Percentiles rank a stretch among this genome's conserved stretches.
These are phyloP conservation scores for Sordariomycetes sp. DNA, from an alignment of 2,329 filamentous ascomycete species.

Conservation along the genomic window DNA sequence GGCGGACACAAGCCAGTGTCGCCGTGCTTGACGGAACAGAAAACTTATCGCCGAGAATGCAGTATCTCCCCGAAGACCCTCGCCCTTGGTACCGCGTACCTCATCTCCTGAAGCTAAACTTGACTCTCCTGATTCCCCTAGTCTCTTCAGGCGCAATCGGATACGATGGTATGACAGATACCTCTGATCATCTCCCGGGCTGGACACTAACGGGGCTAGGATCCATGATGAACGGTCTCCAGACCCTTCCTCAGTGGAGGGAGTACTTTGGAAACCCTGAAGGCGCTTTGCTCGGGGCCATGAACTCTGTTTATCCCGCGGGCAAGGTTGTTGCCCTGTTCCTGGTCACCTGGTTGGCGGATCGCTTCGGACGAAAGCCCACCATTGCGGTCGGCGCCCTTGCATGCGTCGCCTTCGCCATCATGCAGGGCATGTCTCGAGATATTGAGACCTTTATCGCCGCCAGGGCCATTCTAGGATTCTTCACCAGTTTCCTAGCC, in stretches of 20 bases:
- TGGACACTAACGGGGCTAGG: no score
- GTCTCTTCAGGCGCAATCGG: no score
- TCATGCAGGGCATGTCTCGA: conserved; percentile 24
- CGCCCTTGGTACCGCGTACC: no score
- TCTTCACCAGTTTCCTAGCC: conserved; percentile 12
- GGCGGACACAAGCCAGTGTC: no score
- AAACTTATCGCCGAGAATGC: no score
- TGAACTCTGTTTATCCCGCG: conserved; percentile 19
- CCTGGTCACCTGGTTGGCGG: conserved; percentile 27
- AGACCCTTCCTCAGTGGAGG: not conserved
- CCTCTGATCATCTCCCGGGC: no score
- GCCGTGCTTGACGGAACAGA: no score
- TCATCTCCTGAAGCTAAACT: no score
- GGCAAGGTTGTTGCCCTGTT: conserved; percentile 19
- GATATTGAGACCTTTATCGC: conserved; percentile 10
- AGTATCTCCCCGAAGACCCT: no score
- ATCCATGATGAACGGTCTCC: not conserved
- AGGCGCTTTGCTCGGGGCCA: conserved; percentile 15
- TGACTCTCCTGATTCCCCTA: no score
- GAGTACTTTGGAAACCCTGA: conserved; percentile 20
- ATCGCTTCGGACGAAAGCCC: conserved; percentile 30
- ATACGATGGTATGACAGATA: no score
- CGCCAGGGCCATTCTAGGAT: conserved; percentile 17
- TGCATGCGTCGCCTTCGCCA: conserved; percentile 29
- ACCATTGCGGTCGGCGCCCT: conserved; percentile 28